Percentiles rank a stretch among this genome's conserved stretches.
Conservation (phyloP, 169 alveolate genomes). For the Ichthyophthirius multifiliis region DNA sequence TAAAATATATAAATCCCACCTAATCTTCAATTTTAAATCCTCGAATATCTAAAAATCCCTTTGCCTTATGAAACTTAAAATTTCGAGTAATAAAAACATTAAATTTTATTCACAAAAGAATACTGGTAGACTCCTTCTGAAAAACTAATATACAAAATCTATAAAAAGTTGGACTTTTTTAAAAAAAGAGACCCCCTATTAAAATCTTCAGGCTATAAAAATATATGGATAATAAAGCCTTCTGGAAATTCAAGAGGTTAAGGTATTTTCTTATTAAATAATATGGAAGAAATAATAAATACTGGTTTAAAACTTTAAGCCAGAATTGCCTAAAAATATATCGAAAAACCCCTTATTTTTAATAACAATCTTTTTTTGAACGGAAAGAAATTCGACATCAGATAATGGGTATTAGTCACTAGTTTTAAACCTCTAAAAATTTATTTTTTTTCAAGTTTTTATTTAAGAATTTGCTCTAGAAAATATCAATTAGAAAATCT, state of each 20-base stretch:
- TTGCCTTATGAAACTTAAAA: slow-evolving; percentile 22
- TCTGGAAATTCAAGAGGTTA: slow-evolving; percentile 74
- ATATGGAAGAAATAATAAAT: slow-evolving; percentile 46
- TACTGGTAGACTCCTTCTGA: slow-evolving; percentile 3
- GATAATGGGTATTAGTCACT: slow-evolving; percentile 77
- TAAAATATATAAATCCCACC: neutral
- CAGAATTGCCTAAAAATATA: slow-evolving; percentile 66
- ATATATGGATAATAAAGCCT: slow-evolving; percentile 80
- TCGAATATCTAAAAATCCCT: neutral
- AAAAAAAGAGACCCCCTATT: slow-evolving; percentile 23
- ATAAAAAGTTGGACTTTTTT: slow-evolving; percentile 11
- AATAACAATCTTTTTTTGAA: neutral
- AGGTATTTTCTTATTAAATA: slow-evolving; percentile 63
- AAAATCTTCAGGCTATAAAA: slow-evolving; percentile 53
- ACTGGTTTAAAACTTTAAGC: slow-evolving; percentile 51
- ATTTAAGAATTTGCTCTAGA: slow-evolving; percentile 60
- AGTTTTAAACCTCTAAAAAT: slow-evolving; percentile 67
- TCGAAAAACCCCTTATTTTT: slow-evolving; percentile 63
- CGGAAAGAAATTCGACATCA: slow-evolving; percentile 62
- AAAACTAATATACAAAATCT: slow-evolving; percentile 11
- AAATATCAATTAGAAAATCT: slow-evolving; percentile 46
- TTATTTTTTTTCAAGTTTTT: slow-evolving; percentile 53
- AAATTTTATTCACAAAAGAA: neutral
- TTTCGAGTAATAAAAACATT: slow-evolving; percentile 13
- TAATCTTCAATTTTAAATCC: neutral